Percentiles rank a stretch among this genome's conserved stretches.
These are phyloP conservation scores for Amanita muscaria DNA, from an alignment of 768 basidiomycete species.

Conservation along the genomic window DNA sequence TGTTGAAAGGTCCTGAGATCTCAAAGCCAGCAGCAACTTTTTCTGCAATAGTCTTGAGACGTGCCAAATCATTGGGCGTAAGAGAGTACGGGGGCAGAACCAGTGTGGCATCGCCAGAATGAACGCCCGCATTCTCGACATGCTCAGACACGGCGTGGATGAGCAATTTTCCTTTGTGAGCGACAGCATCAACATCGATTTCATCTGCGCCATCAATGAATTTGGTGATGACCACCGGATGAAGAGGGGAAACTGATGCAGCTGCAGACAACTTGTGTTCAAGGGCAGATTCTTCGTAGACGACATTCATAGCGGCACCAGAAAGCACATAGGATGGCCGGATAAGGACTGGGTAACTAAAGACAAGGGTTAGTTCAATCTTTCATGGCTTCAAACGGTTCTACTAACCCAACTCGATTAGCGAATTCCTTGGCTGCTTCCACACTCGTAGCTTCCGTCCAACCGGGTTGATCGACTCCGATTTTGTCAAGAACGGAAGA, in stretches of 20 bases:
- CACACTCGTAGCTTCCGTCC: constrained; percentile 85
- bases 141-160: constrained; percentile 97
- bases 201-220: constrained; percentile 98
- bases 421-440: constrained; percentile 91
- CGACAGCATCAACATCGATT: constrained; percentile 96
- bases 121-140: constrained; percentile 97
- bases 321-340: constrained; percentile 98
- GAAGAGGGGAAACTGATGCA: constrained; percentile 89
- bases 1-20: constrained; percentile 98
- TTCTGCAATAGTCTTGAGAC: constrained; percentile 87
- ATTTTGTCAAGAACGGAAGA: constrained; percentile 91
- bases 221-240: constrained; percentile 97
- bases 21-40: constrained; percentile 94
- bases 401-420: constrained; percentile 66
- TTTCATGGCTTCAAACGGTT: neutral
- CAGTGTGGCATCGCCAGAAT: constrained; percentile 97
- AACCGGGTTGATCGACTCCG: constrained; percentile 94
- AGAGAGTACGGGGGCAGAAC: constrained; percentile 93
- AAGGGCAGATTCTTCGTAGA: constrained; percentile 82
- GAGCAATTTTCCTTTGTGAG: constrained; percentile 83
- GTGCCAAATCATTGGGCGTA: constrained; percentile 62
- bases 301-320: constrained; percentile 99
- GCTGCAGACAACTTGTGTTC: constrained; percentile 96
- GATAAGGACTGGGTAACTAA: constrained; percentile 91
- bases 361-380: neutral